Percentiles rank a stretch among this genome's conserved stretches.
Conservation (phyloP, 345 rosid species). For the Eutrema japonicum region DNA sequence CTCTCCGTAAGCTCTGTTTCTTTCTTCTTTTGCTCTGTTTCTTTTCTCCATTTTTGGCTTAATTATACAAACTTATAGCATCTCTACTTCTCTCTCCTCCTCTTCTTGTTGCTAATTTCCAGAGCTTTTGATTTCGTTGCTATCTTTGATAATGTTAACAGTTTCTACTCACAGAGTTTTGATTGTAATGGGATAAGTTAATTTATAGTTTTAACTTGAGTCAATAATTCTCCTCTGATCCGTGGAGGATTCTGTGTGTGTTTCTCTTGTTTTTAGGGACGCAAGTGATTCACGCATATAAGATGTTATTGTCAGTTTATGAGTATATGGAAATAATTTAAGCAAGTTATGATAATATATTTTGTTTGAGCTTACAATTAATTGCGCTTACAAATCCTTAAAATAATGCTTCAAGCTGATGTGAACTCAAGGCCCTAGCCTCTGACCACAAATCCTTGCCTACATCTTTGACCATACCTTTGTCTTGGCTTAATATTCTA, state of each 20-base stretch:
- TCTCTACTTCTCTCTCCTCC: not conserved
- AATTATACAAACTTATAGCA: conserved; percentile 5
- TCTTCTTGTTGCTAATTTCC: conserved; percentile 3
- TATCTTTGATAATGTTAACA: conserved; percentile 1
- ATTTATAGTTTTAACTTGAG: not conserved
- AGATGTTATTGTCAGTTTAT: conserved; percentile 50
- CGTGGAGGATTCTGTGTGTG: conserved; percentile 23
- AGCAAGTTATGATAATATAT: conserved; percentile 34
- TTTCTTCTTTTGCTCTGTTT: conserved; percentile 6
- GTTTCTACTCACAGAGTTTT: not conserved
- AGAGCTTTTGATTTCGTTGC: conserved; percentile 5
- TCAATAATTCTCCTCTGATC: conserved; percentile 18
- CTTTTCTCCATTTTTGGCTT: conserved; percentile 11
- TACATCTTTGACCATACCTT: conserved; percentile 42
- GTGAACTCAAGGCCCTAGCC: conserved; percentile 43
- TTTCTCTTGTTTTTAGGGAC: conserved; percentile 30
- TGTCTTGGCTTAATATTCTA: conserved; percentile 26
- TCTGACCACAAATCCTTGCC: conserved; percentile 50
- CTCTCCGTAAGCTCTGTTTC: conserved; percentile 34
- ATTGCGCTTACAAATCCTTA: conserved; percentile 33
- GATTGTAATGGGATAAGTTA: not conserved
- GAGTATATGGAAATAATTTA: conserved; percentile 31
- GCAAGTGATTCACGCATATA: conserved; percentile 48
- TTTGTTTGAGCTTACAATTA: conserved; percentile 37
- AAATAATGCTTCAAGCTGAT: conserved; percentile 34